phyloP scores from a whole-genome alignment of 176 grass and related monocot genomes.

The Poa pratensis region DNA sequence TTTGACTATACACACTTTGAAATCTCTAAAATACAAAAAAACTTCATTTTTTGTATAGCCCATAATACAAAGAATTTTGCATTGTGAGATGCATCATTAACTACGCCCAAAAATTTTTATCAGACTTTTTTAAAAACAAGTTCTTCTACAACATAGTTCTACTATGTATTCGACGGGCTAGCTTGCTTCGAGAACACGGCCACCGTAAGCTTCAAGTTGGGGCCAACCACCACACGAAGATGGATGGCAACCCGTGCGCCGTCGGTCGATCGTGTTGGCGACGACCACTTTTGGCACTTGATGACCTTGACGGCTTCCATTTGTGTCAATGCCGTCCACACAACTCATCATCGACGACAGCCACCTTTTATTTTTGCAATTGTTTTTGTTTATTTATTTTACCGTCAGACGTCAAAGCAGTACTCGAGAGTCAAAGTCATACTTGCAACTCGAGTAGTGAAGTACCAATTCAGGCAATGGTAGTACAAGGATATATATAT shows the following conservation, averaged over 20 bases:
- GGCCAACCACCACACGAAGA: constrained; percentile 41
- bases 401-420: not conserved
- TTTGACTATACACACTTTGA: no score
- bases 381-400: not conserved
- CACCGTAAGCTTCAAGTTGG: constrained; percentile 21
- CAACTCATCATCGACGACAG: not conserved
- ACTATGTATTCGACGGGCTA: no score
- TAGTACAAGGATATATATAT: not conserved
- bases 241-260: constrained; percentile 45
- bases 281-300: constrained; percentile 34
- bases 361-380: not conserved
- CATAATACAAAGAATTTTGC: no score
- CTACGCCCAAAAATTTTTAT: no score
- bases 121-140: no score
- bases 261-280: constrained; percentile 20
- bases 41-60: no score
- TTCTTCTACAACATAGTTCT: no score
- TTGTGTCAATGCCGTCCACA: constrained; percentile 40
- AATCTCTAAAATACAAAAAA: no score
- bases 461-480: not conserved
- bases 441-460: not conserved
- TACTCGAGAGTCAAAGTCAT: not conserved
- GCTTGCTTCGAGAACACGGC: constrained; percentile 37
- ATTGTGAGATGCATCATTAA: no score
- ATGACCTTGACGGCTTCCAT: constrained; percentile 29